Percentiles rank a stretch among this genome's conserved stretches.
Conservation (phyloP, 768 basidiomycete species). For the Mycena vitilis region DNA sequence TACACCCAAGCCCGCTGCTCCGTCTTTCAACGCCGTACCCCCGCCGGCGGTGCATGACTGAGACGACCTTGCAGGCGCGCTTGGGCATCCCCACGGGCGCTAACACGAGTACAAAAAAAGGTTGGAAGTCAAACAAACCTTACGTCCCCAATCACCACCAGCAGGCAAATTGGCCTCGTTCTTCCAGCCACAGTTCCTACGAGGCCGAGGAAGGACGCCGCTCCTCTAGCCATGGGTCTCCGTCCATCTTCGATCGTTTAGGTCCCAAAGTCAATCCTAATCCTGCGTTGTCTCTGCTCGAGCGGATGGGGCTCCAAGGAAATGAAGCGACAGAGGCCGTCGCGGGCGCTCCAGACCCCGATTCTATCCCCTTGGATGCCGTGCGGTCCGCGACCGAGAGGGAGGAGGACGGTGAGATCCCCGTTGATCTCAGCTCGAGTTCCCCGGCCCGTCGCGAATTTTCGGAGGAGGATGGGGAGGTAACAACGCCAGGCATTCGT, state of each 20-base stretch:
- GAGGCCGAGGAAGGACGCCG: slow-evolving; percentile 4
- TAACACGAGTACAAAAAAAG: slow-evolving; percentile 10
- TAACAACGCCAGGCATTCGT: background rate
- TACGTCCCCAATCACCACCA: slow-evolving; percentile 11
- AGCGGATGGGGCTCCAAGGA: slow-evolving; percentile 24
- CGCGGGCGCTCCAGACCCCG: background rate
- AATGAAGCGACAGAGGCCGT: background rate
- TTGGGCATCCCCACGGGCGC: slow-evolving; percentile 11
- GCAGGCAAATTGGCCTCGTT: slow-evolving; percentile 7
- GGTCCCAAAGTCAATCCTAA: slow-evolving; percentile 16
- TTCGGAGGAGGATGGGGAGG: slow-evolving; percentile 4
- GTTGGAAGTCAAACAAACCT: slow-evolving; percentile 19
- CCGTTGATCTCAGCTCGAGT: background rate
- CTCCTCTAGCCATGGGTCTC: background rate
- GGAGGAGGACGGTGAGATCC: slow-evolving; percentile 2
- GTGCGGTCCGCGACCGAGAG: background rate
- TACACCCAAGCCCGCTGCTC: background rate
- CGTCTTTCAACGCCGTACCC: background rate
- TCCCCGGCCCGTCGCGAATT: background rate
- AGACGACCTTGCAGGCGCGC: slow-evolving; percentile 23
- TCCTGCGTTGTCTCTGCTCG: slow-evolving; percentile 21
- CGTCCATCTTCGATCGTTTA: slow-evolving; percentile 29
- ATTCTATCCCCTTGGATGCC: background rate
- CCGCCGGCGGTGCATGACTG: slow-evolving; percentile 21
- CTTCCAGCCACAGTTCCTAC: slow-evolving; percentile 1